Base-by-base conservation (phyloP, 176 grass and related monocot genomes). In the Lolium multiflorum region DNA sequence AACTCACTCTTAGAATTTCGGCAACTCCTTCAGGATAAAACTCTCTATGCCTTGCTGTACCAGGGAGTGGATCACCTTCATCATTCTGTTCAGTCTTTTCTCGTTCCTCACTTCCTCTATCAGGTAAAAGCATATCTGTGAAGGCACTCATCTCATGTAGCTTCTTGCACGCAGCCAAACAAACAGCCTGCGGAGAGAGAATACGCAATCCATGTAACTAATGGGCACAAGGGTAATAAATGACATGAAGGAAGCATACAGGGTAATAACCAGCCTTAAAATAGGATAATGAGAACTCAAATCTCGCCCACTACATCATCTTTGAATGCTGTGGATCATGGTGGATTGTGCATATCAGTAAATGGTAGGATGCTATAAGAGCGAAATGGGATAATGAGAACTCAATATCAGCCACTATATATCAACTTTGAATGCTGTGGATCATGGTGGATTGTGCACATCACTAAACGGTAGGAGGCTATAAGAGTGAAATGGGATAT, bases 21-120 rank as follows among this genome's bases (percentile, higher is more conserved):
- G 94, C 94, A 78, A 99, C 94, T 65, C 97, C 97, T 96, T 96
- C 97, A 87, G 97, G 97, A 83, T 94, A 99, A 85, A 99, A 99
- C 54, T 96, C 97, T 88, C 97, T 94, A 88, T 99, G 97, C 16
- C 93, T 90, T 73, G 94, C 92, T 87, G 92, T 96, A 77, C 97
- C 97, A 79, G 97, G 97, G 77, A 96, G 88, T 68, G 97, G 97
- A 46, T 99, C 97, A 39, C 97, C 97, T 91, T 99, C 94, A 46
- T 91, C 96, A 87, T 77, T 94, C 78, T 92, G 88, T 58, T 91
- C 94, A 41, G 79, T 71, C 80, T 99, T 96, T 86, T 99, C 94
- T 76, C 85, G 80, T 82, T 99, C 92, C 82, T 87, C 90, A 48
- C 90, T 95, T 91, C 97, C 94, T 83, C 92, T 96, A 81, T 99